Base-by-base conservation (phyloP, 1,139 yeast species). In the Candida sojae region DNA sequence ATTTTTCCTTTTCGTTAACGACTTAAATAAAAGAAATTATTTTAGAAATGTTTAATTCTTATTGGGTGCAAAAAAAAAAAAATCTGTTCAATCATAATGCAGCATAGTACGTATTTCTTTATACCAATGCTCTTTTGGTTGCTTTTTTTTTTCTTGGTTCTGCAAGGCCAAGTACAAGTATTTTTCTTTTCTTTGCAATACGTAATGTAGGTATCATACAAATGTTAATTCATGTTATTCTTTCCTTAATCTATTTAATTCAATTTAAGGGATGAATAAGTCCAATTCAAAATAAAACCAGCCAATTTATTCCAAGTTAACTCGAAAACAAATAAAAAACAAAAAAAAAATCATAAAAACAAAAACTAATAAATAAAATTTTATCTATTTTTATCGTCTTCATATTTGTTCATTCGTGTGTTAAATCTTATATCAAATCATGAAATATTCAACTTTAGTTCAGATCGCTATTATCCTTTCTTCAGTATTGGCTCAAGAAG, bases 401-500 rank as follows among this genome's bases (percentile, higher is more conserved):
- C 41, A 26, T 25, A 30, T 28, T 39, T 13, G 28, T 12, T 8
- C 21, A 33, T 37, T 12, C 31, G 40, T 37, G 40, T 37, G 10
- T 33, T 33, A 6, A 11, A 10, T 25, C 9, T 30, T 11, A 21
- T 21, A 6, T 11, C 10, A 10, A 21, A 37, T 17, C 17, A 45
- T 45, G 48, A 46, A 42, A 25, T 32, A 37, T 12, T 42, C 48
- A 11, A 39, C 35, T 13, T 42, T 44, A 34, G 30, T 44, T 37
- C 31, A 32, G 33, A 39, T 44, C 34, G 45, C 44, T 21, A 17
- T 46, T 28, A 26, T 32, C 29, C 30, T 39, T 21, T 38, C 46
- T 8, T 8, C 46, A 25, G 38, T 46, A 17, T 23, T 42, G 26
- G 45, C 49, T n/a, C 42, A 47, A 33, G 47, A 43, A 23, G 38